Conservation (phyloP, 148 eudicot genomes). For the Linanthus parryae region DNA sequence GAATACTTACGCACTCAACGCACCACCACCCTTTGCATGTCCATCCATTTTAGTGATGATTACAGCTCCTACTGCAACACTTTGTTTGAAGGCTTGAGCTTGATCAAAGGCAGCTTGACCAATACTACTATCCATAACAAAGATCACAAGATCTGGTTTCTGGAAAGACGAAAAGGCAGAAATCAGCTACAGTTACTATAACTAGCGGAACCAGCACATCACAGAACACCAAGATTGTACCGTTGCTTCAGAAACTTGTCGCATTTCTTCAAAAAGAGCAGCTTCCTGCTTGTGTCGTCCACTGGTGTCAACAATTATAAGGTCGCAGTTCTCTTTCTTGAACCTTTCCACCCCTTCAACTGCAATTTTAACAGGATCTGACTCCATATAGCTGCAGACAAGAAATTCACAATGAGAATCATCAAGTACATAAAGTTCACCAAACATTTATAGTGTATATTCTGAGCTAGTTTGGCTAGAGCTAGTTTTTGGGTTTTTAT, state of each 20-base stretch:
- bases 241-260: conserved; percentile 96
- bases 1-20: conserved; percentile 99
- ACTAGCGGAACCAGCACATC: conserved; percentile 2
- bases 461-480: no score
- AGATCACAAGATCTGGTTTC: conserved; percentile 98
- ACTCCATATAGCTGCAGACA: conserved; percentile 94
- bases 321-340: conserved; percentile 90
- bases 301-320: conserved; percentile 95
- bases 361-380: conserved; percentile 97
- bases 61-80: conserved; percentile 99
- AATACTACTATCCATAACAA: conserved; percentile 99
- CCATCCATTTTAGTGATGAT: conserved; percentile 99
- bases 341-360: conserved; percentile 94
- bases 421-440: no score
- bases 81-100: conserved; percentile 96
- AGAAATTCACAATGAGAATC: no score
- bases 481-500: no score
- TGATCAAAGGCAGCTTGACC: conserved; percentile 99
- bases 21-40: conserved; percentile 99
- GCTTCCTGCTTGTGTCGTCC: conserved; percentile 99
- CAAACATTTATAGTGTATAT: no score
- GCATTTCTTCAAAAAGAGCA: conserved; percentile 97
- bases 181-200: no score
- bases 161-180: no score
- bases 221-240: conserved; percentile 21